Conservation (phyloP, 148 eudicot genomes). For the Vaccinium darrowii region DNA sequence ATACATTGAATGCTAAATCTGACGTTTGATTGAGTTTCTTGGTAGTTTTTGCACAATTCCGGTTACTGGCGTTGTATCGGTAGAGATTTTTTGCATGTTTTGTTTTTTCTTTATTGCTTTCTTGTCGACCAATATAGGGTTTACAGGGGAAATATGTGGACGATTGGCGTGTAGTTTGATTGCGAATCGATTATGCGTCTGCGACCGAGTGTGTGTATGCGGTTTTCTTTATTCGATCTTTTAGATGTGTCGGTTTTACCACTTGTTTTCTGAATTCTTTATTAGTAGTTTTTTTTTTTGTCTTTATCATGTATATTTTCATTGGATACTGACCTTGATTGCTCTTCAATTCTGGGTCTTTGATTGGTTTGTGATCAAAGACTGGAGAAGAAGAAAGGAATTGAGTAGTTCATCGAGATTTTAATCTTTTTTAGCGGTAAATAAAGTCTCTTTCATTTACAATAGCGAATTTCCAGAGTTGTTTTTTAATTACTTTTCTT, state of each 20-base stretch:
- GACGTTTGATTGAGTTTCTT: background rate
- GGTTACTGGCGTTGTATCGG: background rate
- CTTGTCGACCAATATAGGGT: slow-evolving; percentile 4
- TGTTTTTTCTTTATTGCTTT: background rate
- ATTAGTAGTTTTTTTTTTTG: background rate
- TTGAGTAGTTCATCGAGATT: background rate
- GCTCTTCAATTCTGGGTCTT: background rate
- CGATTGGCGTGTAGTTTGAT: background rate
- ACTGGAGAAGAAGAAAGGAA: background rate
- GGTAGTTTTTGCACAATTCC: background rate
- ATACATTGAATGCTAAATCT: background rate
- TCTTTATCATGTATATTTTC: too few relatives aligned
- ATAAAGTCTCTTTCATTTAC: background rate
- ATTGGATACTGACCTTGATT: background rate
- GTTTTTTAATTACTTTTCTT: background rate
- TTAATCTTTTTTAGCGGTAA: background rate
- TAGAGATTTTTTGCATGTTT: background rate
- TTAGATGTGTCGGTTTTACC: background rate
- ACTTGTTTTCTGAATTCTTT: background rate
- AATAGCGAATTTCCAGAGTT: background rate
- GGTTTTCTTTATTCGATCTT: background rate
- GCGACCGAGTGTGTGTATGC: too few relatives aligned
- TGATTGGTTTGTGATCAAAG: background rate
- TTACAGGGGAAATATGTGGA: background rate
- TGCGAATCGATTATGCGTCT: background rate